Conservation (phyloP, 202 grass and related monocot genomes). For the Brachypodium distachyon region DNA sequence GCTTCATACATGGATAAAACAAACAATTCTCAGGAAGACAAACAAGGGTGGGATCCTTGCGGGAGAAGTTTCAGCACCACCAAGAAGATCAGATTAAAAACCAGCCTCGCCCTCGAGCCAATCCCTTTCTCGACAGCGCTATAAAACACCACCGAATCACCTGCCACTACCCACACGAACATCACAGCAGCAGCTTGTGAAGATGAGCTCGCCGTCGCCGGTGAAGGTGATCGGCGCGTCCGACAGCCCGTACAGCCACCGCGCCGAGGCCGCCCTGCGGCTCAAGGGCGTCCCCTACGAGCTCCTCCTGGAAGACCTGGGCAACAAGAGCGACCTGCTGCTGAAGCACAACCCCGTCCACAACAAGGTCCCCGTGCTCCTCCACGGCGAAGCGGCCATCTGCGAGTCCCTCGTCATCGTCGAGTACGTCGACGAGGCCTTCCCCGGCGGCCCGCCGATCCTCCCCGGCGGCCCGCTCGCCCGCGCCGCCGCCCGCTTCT, state of each 20-base stretch:
- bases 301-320: constrained; percentile 20
- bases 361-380: constrained; percentile 44
- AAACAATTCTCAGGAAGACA: too few relatives aligned
- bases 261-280: constrained; percentile 24
- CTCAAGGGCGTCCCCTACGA: constrained; percentile 36
- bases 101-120: too few relatives aligned
- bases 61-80: too few relatives aligned
- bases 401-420: constrained; percentile 42
- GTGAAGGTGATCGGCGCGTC: constrained; percentile 10
- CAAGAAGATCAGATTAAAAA: too few relatives aligned
- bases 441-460: not conserved
- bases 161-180: too few relatives aligned
- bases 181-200: too few relatives aligned
- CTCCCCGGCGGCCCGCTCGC: constrained; percentile 26
- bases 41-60: too few relatives aligned
- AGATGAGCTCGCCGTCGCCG: not conserved
- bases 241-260: constrained; percentile 39
- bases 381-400: constrained; percentile 26
- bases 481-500: constrained; percentile 33
- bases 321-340: constrained; percentile 41
- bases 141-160: too few relatives aligned
- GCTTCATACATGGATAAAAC: too few relatives aligned
- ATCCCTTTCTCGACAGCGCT: too few relatives aligned
- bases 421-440: constrained; percentile 46
- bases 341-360: constrained; percentile 37